Percentiles rank a stretch among this genome's conserved stretches.
Evolutionary conservation across 352 stramenopile genomes (phyloP).

Genomic region (Pilasporangium apinafurcum): DNA sequence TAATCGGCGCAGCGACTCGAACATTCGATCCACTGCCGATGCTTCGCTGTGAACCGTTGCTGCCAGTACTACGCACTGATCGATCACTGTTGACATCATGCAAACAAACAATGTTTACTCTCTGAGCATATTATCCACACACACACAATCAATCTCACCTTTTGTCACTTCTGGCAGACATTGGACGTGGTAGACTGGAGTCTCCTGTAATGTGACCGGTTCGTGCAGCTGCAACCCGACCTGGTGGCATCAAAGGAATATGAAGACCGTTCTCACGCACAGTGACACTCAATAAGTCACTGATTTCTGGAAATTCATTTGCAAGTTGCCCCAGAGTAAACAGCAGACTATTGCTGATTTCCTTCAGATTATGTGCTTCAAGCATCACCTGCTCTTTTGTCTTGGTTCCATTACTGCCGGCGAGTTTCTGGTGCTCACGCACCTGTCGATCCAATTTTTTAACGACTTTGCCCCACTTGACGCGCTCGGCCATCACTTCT

Average conservation of each 20-base stretch:
- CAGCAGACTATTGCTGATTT: slow-evolving; percentile 83
- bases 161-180: slow-evolving; percentile 65
- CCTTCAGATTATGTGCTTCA: slow-evolving; percentile 59
- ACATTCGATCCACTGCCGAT: slow-evolving; percentile 32
- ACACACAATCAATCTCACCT: slow-evolving; percentile 29
- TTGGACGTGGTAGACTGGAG: slow-evolving; percentile 32
- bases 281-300: slow-evolving; percentile 61
- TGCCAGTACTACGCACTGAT: slow-evolving; percentile 41
- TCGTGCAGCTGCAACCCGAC: slow-evolving; percentile 45
- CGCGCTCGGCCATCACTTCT: slow-evolving; percentile 54
- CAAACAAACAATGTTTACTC: not conserved
- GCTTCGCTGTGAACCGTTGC: slow-evolving; percentile 46
- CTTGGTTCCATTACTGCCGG: slow-evolving; percentile 10
- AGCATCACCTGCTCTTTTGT: slow-evolving; percentile 85
- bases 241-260: slow-evolving; percentile 67
- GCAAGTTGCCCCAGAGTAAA: slow-evolving; percentile 91
- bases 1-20: slow-evolving; percentile 56
- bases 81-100: slow-evolving; percentile 24
- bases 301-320: slow-evolving; percentile 92
- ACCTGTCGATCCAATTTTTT: slow-evolving; percentile 70
- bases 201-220: slow-evolving; percentile 9
- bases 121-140: not conserved
- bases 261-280: slow-evolving; percentile 75
- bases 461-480: slow-evolving; percentile 62
- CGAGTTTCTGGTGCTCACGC: slow-evolving; percentile 45